These are phyloP conservation scores for Amphicarpaea edgeworthii DNA, from an alignment of 306 rosid species.

Conservation along the genomic window DNA sequence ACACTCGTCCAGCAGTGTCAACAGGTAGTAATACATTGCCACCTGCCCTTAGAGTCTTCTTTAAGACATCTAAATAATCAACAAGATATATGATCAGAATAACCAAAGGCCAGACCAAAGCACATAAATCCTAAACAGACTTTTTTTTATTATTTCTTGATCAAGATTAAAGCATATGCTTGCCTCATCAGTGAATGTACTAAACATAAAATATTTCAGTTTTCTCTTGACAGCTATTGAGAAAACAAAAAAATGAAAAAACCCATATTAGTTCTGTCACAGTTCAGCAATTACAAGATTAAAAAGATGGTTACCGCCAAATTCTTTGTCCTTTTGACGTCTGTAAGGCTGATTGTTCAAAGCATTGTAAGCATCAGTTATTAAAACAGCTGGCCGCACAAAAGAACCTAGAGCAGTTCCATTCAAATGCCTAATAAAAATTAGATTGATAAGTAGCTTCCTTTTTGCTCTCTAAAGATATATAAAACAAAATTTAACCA, in stretches of 20 bases:
- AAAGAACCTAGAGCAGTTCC: conserved; percentile 87
- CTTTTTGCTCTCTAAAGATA: conserved; percentile 15
- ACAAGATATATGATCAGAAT: conserved; percentile 42
- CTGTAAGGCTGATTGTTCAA: conserved; percentile 94
- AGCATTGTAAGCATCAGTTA: conserved; percentile 99
- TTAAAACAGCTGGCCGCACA: conserved; percentile 94
- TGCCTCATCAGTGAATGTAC: conserved; percentile 12
- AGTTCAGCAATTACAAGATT: conserved; percentile 26
- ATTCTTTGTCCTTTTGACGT: conserved; percentile 91
- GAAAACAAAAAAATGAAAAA: conserved; percentile 27
- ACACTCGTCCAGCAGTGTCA: conserved; percentile 89
- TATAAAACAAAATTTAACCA: conserved; percentile 23
- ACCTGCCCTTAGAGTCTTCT: conserved; percentile 83
- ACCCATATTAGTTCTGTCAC: conserved; percentile 28
- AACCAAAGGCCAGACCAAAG: conserved; percentile 41
- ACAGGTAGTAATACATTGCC: conserved; percentile 93
- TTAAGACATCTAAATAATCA: conserved; percentile 68
- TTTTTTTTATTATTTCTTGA: conserved; percentile 28
- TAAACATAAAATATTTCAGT: neutral
- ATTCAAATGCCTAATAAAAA: conserved; percentile 87
- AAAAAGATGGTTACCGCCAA: conserved; percentile 72
- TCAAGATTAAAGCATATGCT: conserved; percentile 16
- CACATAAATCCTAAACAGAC: conserved; percentile 1
- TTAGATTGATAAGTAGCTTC: conserved; percentile 51
- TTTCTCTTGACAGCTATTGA: conserved; percentile 18